phyloP scores from a whole-genome alignment of 164 flowering plant genomes.

The Aristolochia fimbriata region DNA sequence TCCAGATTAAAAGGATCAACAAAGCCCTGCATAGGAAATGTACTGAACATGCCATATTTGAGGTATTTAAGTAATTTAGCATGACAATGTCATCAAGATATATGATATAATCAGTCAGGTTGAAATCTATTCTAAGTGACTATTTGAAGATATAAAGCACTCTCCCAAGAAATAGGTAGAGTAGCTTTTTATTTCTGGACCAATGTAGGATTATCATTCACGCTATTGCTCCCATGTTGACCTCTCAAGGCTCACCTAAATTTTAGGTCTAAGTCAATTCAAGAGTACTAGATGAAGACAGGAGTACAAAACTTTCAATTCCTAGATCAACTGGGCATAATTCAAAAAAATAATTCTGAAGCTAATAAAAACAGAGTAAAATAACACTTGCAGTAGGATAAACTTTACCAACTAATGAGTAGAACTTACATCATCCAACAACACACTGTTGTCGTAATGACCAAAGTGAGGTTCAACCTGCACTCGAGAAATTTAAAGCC shows the following conservation, averaged over 20 bases:
- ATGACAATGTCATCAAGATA: neutral
- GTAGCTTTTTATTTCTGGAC: neutral
- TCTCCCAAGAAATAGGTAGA: neutral
- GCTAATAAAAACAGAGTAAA: neutral
- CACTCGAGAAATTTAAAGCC: constrained; percentile 5
- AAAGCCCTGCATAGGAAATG: neutral
- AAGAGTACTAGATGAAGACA: neutral
- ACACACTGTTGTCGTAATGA: constrained; percentile 73
- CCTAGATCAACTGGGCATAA: neutral
- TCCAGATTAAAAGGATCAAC: neutral
- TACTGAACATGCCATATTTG: neutral
- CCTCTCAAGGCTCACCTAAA: no score
- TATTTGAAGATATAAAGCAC: neutral
- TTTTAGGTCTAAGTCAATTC: neutral
- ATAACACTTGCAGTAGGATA: neutral
- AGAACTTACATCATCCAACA: constrained; percentile 90
- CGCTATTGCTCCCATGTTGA: no score
- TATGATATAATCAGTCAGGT: no score
- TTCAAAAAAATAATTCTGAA: no score
- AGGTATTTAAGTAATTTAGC: neutral
- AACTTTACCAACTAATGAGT: no score
- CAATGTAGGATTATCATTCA: neutral
- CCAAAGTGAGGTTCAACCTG: constrained; percentile 79
- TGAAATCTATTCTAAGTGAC: neutral
- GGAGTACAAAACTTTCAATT: neutral